Percentiles rank a stretch among this genome's conserved stretches.
These are phyloP conservation scores for Scutellaria minor DNA, from an alignment of 257 asterid genomes.

Conservation along the genomic window DNA sequence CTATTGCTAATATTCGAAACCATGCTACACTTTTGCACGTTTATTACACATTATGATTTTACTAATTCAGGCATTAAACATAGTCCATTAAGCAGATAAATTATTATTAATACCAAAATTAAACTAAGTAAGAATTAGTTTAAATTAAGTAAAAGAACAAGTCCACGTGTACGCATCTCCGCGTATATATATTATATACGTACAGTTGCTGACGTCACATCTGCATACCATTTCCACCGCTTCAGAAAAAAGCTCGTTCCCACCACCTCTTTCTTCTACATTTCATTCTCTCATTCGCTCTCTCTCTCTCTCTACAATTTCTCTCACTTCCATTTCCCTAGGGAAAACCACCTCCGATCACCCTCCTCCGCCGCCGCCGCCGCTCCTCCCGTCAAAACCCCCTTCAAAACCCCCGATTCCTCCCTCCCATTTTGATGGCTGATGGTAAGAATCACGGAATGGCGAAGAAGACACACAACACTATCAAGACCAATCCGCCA, in stretches of 20 bases:
- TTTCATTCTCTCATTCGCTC: constrained; percentile 18
- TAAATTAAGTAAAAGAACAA: no score
- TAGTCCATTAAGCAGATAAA: no score
- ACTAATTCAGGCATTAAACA: no score
- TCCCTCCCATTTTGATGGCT: constrained; percentile 33
- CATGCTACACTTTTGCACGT: no score
- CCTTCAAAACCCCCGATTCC: constrained; percentile 17
- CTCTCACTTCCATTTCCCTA: constrained; percentile 18
- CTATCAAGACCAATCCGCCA: constrained; percentile 33
- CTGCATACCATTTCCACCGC: not conserved
- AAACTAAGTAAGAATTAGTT: no score
- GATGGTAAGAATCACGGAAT: constrained; percentile 43
- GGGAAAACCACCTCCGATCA: constrained; percentile 17
- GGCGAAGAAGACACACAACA: constrained; percentile 38
- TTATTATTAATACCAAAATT: no score
- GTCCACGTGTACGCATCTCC: not conserved
- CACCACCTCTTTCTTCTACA: not conserved
- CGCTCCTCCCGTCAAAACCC: constrained; percentile 16
- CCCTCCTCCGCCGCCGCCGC: constrained; percentile 36
- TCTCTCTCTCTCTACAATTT: not conserved
- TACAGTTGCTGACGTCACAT: constrained; percentile 10
- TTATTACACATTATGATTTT: no score
- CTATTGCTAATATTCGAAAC: no score
- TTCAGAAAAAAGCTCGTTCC: not conserved
- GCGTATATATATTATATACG: not conserved